These are phyloP conservation scores for Gliomastix tumulicola DNA, from an alignment of 2,329 filamentous ascomycete genomes.

Conservation along the genomic window DNA sequence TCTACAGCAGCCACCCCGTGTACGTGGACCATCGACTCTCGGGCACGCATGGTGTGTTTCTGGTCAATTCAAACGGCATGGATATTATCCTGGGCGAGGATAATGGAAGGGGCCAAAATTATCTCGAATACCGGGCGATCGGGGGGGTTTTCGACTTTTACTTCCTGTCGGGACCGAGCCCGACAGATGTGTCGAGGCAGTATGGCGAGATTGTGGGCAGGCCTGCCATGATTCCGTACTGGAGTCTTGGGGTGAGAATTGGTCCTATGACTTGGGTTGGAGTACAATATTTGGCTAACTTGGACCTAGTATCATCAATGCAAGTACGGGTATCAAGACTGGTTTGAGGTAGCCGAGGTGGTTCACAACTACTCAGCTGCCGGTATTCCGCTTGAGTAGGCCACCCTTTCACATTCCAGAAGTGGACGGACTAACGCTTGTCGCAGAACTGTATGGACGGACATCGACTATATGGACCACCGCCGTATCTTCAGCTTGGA, in stretches of 20 bases:
- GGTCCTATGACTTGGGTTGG: conserved; percentile 40
- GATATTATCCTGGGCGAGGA: conserved; percentile 61
- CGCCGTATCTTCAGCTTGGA: conserved; percentile 53
- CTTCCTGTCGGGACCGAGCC: conserved; percentile 49
- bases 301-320: conserved; percentile 35
- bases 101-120: conserved; percentile 43
- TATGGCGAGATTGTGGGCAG: conserved; percentile 48
- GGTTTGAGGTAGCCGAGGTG: conserved; percentile 56
- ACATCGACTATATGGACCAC: conserved; percentile 6
- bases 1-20: conserved; percentile 65
- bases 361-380: conserved; percentile 58
- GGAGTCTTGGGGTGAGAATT: conserved; percentile 42
- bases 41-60: conserved; percentile 56
- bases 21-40: conserved; percentile 60
- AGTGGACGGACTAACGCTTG: conserved; percentile 21
- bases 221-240: conserved; percentile 55
- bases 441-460: not conserved
- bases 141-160: conserved; percentile 67
- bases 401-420: conserved; percentile 22
- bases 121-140: conserved; percentile 68
- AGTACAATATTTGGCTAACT: conserved; percentile 27
- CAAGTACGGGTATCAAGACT: conserved; percentile 53
- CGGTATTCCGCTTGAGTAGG: conserved; percentile 50
- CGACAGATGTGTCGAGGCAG: conserved; percentile 47
- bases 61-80: conserved; percentile 66